Evolutionary conservation across 306 rosid genomes (phyloP).

Genomic region (Quillaja saponaria): DNA sequence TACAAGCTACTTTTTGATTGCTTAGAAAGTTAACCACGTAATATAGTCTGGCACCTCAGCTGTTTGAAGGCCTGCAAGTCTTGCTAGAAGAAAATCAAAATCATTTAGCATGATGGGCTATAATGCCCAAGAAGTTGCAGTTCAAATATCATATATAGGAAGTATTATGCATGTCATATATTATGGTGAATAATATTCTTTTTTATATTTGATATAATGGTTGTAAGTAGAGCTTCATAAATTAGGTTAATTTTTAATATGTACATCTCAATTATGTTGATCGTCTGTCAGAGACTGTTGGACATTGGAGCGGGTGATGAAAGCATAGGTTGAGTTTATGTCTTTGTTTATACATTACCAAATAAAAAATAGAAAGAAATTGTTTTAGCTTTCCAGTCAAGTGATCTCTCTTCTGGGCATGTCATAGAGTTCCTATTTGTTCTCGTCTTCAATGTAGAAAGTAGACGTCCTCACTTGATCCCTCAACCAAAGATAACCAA

Average conservation of each 20-base stretch:
- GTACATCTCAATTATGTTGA: background rate
- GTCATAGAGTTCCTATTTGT: background rate
- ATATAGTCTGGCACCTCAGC: no score
- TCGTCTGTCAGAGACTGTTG: background rate
- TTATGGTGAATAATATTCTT: background rate
- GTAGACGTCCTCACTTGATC: background rate
- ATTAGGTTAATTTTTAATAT: background rate
- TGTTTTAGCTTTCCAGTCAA: slow-evolving; percentile 15
- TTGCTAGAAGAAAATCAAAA: no score
- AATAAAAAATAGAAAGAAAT: background rate
- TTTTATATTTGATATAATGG: background rate
- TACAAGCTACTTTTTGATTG: no score
- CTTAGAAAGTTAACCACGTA: no score
- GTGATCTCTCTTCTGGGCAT: slow-evolving; percentile 1
- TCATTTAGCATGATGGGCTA: no score
- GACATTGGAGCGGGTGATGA: background rate
- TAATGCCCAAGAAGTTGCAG: background rate
- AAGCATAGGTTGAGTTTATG: background rate
- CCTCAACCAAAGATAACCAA: background rate
- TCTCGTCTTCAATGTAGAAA: background rate
- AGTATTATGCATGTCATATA: background rate
- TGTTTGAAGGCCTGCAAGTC: no score
- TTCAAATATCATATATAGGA: no score
- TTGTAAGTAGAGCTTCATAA: background rate
- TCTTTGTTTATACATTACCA: slow-evolving; percentile 2